Conservation (phyloP, 768 basidiomycete genomes). For the Leccinum aurantiacum region DNA sequence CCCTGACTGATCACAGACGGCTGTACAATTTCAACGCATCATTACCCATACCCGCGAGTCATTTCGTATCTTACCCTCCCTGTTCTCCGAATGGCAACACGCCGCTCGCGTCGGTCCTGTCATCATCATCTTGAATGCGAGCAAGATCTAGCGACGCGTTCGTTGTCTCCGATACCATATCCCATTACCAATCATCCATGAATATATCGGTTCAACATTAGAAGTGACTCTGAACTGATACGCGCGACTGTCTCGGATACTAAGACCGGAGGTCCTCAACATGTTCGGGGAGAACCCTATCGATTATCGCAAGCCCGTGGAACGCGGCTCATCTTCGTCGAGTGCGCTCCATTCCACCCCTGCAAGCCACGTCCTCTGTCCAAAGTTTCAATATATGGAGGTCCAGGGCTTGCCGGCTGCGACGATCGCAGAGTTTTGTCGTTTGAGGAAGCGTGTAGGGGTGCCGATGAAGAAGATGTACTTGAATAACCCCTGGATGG, state of each 20-base stretch:
- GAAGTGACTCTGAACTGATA: conserved; percentile 32
- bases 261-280: conserved; percentile 40
- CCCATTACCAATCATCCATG: too few species aligned
- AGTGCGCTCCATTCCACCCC: conserved; percentile 1
- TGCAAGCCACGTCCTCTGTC: conserved; percentile 37
- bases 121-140: not conserved
- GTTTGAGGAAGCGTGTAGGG: conserved; percentile 38
- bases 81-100: not conserved
- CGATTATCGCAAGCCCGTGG: conserved; percentile 16
- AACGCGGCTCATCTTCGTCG: conserved; percentile 3
- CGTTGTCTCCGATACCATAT: not conserved
- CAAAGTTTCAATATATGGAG: conserved; percentile 47
- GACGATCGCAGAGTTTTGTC: conserved; percentile 38
- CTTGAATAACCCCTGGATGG: conserved; percentile 36
- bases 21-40: too few species aligned
- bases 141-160: not conserved
- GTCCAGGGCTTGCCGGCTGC: conserved; percentile 38
- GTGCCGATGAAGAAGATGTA: conserved; percentile 54
- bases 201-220: too few species aligned
- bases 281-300: conserved; percentile 46
- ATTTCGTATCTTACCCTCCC: too few species aligned
- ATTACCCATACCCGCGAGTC: too few species aligned
- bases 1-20: too few species aligned
- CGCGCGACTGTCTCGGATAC: conserved; percentile 47
- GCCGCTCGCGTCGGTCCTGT: too few species aligned